Evolutionary conservation across 139 green algal species (phyloP).

Genomic region (Monoraphidium neglectum): DNA sequence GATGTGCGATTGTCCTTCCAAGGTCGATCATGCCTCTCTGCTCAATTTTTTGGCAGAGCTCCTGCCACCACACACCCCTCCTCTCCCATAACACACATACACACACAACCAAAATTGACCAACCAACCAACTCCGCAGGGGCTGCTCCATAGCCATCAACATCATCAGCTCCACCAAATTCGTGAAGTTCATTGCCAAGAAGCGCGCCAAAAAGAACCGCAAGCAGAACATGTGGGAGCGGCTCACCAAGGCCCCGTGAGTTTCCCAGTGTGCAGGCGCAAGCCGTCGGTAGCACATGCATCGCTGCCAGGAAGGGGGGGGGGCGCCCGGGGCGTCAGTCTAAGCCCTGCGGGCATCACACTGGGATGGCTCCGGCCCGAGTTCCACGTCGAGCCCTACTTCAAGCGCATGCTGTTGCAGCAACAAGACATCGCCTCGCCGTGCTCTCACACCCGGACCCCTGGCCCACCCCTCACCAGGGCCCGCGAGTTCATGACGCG

Average conservation of each 20-base stretch:
- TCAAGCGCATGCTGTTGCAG: too few relatives aligned
- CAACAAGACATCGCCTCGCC: too few relatives aligned
- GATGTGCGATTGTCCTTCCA: neutral
- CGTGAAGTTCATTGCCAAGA: constrained; percentile 27
- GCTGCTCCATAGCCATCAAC: constrained; percentile 31
- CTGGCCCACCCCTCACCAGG: too few relatives aligned
- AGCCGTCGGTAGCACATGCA: too few relatives aligned
- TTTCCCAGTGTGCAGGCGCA: neutral
- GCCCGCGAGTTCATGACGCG: constrained; percentile 33
- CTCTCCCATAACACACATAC: too few relatives aligned
- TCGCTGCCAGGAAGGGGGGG: too few relatives aligned
- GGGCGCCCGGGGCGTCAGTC: too few relatives aligned
- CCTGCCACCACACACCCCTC: too few relatives aligned
- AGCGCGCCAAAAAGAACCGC: constrained; percentile 38
- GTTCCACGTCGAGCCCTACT: neutral
- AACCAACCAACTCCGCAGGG: constrained; percentile 15
- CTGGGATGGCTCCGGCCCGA: neutral
- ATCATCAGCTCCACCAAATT: constrained; percentile 25
- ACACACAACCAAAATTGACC: too few relatives aligned
- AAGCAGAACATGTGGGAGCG: constrained; percentile 60
- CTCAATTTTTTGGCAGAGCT: too few relatives aligned
- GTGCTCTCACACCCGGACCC: too few relatives aligned
- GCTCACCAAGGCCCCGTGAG: constrained; percentile 42
- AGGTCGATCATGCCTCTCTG: constrained; percentile 17
- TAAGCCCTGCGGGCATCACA: too few relatives aligned